Base-by-base conservation (phyloP, 306 rosid species). In the Gastrolobium bilobum region DNA sequence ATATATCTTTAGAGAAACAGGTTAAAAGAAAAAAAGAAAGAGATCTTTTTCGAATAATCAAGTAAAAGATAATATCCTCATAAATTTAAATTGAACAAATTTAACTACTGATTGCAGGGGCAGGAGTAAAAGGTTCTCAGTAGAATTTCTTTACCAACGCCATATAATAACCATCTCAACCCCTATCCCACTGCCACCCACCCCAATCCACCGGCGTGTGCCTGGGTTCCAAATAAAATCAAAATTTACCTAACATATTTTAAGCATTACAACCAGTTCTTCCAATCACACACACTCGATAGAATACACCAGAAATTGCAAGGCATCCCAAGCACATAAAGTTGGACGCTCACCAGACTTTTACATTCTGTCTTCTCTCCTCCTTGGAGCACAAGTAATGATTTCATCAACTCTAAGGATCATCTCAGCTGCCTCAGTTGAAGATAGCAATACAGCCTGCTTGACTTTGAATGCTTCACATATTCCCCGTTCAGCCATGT, bases 391-490 rank as follows among this genome's bases (percentile, higher is more conserved):
- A 79, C 99, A 95, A 0, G 97, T 93, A 78, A 96, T 93, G 87
- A 96, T 96, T 84, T 91, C 97, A 74, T 96, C 99, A 60, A 95
- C 98, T 84, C 99, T 86, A 42, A 95, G 99, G 81, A 95, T 91
- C 99, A 95, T 96, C 86, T 93, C 99, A 72, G 96, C 94, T 9
- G 98, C 99, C 88, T 93, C 99, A 6, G 98, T 96, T 10, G 99
- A 86, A 62, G 99, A 96, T 33, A 93, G 91, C 87, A 95, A 81
- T 37, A 95, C 89, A 38, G 99, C 98, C 51, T 93, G 97, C 93
- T 95, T 95, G 51, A 93, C 98, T 84, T 93, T 91, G 83, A 95
- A 95, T 5, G 98, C 71, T 86, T 96, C 99, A 30, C 81, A 89
- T 38, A 93, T 96, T 8, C 99, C 99, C 33, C 79, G 79, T 60